Percentiles rank a stretch among this genome's conserved stretches.
These are phyloP conservation scores for Melampsora larici-populina DNA, from an alignment of 1,284 basidiomycete genomes.

Conservation along the genomic window DNA sequence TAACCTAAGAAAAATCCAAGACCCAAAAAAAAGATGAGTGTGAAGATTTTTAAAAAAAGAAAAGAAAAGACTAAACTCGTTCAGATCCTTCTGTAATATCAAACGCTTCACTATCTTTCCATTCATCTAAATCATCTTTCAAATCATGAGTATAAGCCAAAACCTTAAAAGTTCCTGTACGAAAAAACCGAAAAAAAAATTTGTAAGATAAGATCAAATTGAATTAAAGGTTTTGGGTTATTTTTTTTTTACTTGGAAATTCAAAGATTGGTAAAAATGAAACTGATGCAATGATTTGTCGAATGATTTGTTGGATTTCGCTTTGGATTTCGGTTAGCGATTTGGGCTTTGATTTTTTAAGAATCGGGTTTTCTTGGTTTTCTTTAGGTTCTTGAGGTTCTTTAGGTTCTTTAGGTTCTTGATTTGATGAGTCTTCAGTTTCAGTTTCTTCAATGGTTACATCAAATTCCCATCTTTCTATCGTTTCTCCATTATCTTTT, in stretches of 20 bases:
- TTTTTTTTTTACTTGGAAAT: slow-evolving; percentile 21
- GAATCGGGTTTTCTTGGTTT: too few species aligned
- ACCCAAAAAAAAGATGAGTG: background rate
- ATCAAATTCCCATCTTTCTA: slow-evolving; percentile 98
- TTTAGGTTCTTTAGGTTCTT: too few species aligned
- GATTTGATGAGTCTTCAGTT: too few species aligned
- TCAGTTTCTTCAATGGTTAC: slow-evolving; percentile 66
- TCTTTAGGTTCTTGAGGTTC: too few species aligned
- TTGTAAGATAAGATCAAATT: too few species aligned
- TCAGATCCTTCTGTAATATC: slow-evolving; percentile 13
- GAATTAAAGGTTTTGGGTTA: background rate
- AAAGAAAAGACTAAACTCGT: background rate
- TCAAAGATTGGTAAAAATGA: slow-evolving; percentile 94
- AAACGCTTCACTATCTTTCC: slow-evolving; percentile 30
- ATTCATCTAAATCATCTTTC: slow-evolving; percentile 9
- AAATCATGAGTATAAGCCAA: slow-evolving; percentile 23
- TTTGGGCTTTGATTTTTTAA: slow-evolving; percentile 50
- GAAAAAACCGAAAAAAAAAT: background rate
- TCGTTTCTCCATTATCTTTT: slow-evolving; percentile 73
- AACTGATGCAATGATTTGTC: slow-evolving; percentile 94
- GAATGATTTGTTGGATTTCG: slow-evolving; percentile 95
- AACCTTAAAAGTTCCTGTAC: slow-evolving; percentile 25
- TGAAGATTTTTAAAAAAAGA: too few species aligned
- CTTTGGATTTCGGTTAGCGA: slow-evolving; percentile 88
- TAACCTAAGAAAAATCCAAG: slow-evolving; percentile 9